phyloP scores from a whole-genome alignment of 2,329 filamentous ascomycete genomes.

The Aspergillus pseudoglaucus region DNA sequence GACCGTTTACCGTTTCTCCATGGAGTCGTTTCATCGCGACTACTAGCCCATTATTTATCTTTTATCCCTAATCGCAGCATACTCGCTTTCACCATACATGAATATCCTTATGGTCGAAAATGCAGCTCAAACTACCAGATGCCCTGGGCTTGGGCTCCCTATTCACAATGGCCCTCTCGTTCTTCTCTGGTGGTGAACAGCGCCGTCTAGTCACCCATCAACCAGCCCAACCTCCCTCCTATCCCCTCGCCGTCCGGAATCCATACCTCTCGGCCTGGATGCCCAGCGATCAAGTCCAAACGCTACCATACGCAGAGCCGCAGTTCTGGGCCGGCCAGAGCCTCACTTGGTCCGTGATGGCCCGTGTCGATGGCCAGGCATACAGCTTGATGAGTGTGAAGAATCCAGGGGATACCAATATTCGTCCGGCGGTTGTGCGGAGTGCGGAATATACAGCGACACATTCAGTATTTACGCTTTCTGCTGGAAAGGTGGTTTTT shows the following conservation, averaged over 20 bases:
- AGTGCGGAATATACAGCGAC: slow-evolving; percentile 37
- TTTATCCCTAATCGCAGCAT: no score
- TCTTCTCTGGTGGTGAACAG: slow-evolving; percentile 7
- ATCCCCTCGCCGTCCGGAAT: slow-evolving; percentile 39
- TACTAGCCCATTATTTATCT: no score
- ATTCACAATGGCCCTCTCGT: slow-evolving; percentile 13
- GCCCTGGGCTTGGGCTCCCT: slow-evolving; percentile 18
- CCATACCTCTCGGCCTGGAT: slow-evolving; percentile 42
- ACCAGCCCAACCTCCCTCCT: slow-evolving; percentile 35
- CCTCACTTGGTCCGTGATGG: slow-evolving; percentile 38
- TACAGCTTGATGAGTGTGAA: slow-evolving; percentile 40
- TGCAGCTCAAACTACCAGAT: not conserved
- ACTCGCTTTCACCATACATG: not conserved
- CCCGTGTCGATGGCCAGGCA: slow-evolving; percentile 33
- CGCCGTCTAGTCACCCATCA: slow-evolving; percentile 11
- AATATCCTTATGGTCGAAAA: not conserved
- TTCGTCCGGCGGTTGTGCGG: slow-evolving; percentile 27
- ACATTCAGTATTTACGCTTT: slow-evolving; percentile 35
- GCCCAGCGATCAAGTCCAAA: slow-evolving; percentile 32
- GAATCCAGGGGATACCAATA: slow-evolving; percentile 13
- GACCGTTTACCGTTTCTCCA: not conserved
- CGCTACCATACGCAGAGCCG: slow-evolving; percentile 32
- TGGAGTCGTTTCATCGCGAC: not conserved
- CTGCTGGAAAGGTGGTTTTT: slow-evolving; percentile 29
- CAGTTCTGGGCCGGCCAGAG: slow-evolving; percentile 41